Evolutionary conservation across 1,284 basidiomycete species (phyloP), one percentile per base, ranked within the genome.

Genomic region (Cryptococcus jaspeensis): DNA sequence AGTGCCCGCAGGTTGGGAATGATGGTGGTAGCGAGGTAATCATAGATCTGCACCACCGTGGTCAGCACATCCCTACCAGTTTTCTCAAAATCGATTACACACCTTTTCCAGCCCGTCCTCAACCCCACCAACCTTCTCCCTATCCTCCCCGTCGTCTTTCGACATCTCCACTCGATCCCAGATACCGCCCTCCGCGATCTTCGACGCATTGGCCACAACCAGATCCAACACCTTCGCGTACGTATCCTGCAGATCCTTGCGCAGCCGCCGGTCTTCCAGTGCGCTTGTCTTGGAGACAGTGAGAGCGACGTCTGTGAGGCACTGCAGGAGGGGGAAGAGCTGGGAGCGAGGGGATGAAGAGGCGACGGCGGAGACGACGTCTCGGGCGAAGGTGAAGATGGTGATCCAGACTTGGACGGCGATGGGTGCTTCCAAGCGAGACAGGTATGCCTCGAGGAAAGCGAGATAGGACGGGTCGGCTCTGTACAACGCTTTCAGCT

Each of bases 161-260:
- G 42, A 20, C n/a, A 46, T 11, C n/a, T 20, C 37, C 15, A 23
- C 36, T 36, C 61, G 35, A 12, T 57, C 52, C 69, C 66, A 72
- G 2, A 61, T 53, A 1, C 57, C 59, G n/a, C 48, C 59, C 43
- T 71, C 93, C 22, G 84, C 84, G 1, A 87, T 84, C 22, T 87
- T 83, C 1, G 87, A 86, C 3, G 90, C 84, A 56, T 91, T 84
- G 2, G 83, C 78, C 6, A 93, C 83, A 50, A 87, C 88, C 2
- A 86, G 81, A 66, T 99, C 96, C 9, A 93, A 81, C 0, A 98
- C 82, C 74, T 90, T 94, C 41, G 85, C 83, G 67, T 89, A 94
- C 0, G 84, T 87, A 58, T 99, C 95, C 80, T 95, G 92, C 16
- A 98, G 79, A 59, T 99, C 95, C 67, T 92, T 89, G n/a, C 89